Percentiles rank a stretch among this genome's conserved stretches.
Evolutionary conservation across 495 filamentous ascomycete species (phyloP).

Genomic region (Cercophora newfieldiana): DNA sequence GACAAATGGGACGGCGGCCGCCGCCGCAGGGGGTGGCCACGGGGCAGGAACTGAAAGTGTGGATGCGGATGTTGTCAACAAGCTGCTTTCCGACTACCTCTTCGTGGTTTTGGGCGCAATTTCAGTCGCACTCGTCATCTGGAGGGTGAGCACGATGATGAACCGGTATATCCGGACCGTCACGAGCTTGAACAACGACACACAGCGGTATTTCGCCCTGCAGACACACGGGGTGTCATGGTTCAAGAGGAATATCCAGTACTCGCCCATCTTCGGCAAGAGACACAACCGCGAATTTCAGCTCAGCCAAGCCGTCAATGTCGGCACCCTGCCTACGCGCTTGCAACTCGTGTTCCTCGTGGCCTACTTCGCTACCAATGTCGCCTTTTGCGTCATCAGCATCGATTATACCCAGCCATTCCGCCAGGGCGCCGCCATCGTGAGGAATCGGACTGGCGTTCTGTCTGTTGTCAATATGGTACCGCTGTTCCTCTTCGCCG

Average conservation of each 20-base stretch:
- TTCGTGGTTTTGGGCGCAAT: slow-evolving; percentile 47
- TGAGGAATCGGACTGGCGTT: slow-evolving; percentile 76
- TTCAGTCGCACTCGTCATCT: slow-evolving; percentile 44
- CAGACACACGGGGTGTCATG: slow-evolving; percentile 56
- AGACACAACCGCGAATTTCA: slow-evolving; percentile 88
- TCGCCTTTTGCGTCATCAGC: slow-evolving; percentile 75
- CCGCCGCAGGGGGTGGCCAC: slow-evolving; percentile 3
- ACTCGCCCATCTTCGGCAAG: slow-evolving; percentile 77
- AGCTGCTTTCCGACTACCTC: slow-evolving; percentile 49
- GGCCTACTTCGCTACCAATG: slow-evolving; percentile 71
- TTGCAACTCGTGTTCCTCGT: slow-evolving; percentile 77
- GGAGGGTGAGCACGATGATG: slow-evolving; percentile 54
- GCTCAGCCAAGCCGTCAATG: slow-evolving; percentile 79
- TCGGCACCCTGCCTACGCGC: slow-evolving; percentile 85
- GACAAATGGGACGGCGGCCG: slow-evolving; percentile 15
- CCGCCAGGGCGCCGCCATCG: slow-evolving; percentile 35
- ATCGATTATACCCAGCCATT: slow-evolving; percentile 61
- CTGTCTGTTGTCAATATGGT: slow-evolving; percentile 80
- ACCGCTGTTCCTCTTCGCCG: slow-evolving; percentile 56
- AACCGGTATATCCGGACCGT: slow-evolving; percentile 74
- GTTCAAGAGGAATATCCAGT: slow-evolving; percentile 79
- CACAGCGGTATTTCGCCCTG: slow-evolving; percentile 55
- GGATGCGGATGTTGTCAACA: slow-evolving; percentile 38
- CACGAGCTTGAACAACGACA: slow-evolving; percentile 66
- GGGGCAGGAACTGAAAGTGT: slow-evolving; percentile 19